Evolutionary conservation across 1,284 basidiomycete species (phyloP), one percentile per base, ranked within the genome.

Genomic region (Trametes pubescens): DNA sequence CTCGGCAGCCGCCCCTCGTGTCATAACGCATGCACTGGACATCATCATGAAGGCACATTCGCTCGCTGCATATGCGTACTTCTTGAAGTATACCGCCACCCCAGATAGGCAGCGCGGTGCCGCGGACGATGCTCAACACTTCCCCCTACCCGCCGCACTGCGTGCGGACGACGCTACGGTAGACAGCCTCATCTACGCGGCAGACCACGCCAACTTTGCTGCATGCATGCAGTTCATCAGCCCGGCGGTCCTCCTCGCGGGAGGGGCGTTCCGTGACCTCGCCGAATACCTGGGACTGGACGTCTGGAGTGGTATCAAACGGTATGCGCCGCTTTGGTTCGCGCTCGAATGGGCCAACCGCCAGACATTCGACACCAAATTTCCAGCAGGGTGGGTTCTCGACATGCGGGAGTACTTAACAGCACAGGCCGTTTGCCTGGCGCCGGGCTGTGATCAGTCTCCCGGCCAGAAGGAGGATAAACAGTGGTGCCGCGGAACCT

Each of bases 401-500:
- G 8, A n/a, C 29, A 4, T 8, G 13, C 1, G 14, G 16, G n/a
- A 35, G 40, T 4, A 4, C 11, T 16, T 13, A 13, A 9, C 35
- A 9, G 6, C 26, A 24, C n/a, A 37, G 38, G 24, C 29, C 29
- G 29, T 26, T 4, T 55, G 53, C 40, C 24, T 18, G 24, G 53
- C 24, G 0, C 35, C 5, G 16, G 24, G 16, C 9, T 55, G 38
- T 16, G 29, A 9, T 2, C 14, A 32, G 29, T 9, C 16, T 26
- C 40, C 62, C 29, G 29, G 8, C 4, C 3, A 8, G 29, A 29
- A 40, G 24, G 8, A 43, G 16, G n/a, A 16, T 0, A 14, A n/a
- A 16, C 21, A 26, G n/a, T 21, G 24, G 35, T 67, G 68, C 49
- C 37, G 22, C 4, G 66, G 68, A 7, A 55, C 44, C 9, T 67